Evolutionary conservation across 2,329 filamentous ascomycete species (phyloP), one percentile per base, ranked within the genome.

Genomic region (Alternaria sp.): DNA sequence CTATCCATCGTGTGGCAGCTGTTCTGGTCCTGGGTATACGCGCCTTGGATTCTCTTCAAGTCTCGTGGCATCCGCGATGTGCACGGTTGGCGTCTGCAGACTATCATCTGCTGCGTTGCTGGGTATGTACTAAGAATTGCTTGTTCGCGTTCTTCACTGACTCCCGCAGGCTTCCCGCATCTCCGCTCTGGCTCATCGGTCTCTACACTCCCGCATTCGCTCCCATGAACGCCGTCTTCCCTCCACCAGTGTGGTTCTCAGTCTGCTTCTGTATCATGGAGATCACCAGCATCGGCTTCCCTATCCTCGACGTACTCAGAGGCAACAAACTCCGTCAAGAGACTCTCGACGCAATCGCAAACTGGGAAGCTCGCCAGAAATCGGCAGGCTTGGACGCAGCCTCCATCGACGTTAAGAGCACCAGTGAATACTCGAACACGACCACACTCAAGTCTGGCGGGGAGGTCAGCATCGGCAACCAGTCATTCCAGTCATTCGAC

Each of bases 11-110:
- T 78, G 3, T 79, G 77, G 77, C 77, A 79, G 44, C 71, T 79
- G 20, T 76, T 78, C 65, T 79, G 77, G 77, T 69, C 74, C 2
- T 79, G 77, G 77, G 58, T 79, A 5, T 78, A 78, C 49, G 77
- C 77, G 8, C 77, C 76, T 3, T 78, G 76, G 59, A 66, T 75
- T 56, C 66, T 79, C 10, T 78, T 75, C 72, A 77, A 75, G 61
- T 75, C 75, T 45, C 72, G 77, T 7, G 70, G 71, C 10, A 72
- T 79, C 6, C 69, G 71, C 33, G 77, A 79, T 63, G 76, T 77
- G 1, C 73, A 78, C 41, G 69, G 74, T 20, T 79, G 76, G 77
- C 64, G 75, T 6, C 26, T 74, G 2, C 76, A 78, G 61, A 79
- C 76, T 5, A 74, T 78, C 6, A 74, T 72, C 63, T 78, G 75